Base-by-base conservation (phyloP, 2,329 filamentous ascomycete genomes). In the Aschersonia sp. region DNA sequence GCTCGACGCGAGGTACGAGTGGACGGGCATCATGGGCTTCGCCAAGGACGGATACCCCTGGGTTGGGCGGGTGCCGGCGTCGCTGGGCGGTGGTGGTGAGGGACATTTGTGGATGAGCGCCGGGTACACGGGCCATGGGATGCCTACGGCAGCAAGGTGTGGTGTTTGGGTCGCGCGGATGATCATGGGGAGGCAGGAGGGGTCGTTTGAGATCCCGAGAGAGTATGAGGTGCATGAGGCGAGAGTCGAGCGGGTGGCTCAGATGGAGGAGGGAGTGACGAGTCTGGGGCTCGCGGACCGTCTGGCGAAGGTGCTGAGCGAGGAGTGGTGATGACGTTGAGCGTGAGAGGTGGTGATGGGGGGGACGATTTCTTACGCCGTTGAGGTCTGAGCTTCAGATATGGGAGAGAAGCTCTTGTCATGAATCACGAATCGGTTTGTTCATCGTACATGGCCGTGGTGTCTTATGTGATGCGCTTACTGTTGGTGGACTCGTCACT, bases 21-120 rank as follows among this genome's bases (percentile, higher is more conserved):
- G 85, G 85, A 85, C 82, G 2, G 85, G 85, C 0, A 84, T 89
- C 54, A 89, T 89, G 85, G 85, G 82, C 0, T 89, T 79, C 61
- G 80, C 77, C 31, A 67, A 78, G 5, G 85, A 89, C 59, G 67
- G 73, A 0, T 62, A 73, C 46, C 84, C 85, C 0, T 89, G 81
- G 80, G 80, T 89, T 2, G 85, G 85, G 0, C 63, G 66, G 7
- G 75, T 89, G n/a, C 79, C 80, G 0, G 64, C 63, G 38, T 56
- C 60, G 5, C 53, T 74, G 30, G 64, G 74, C 4, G 77, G 72
- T 9, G 52, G 54, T 6, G 50, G 70, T 3, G 80, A 80, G 0
- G 7, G 43, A 9, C 47, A 49, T 31, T 53, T 86, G 47, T 87
- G 72, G 67, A 53, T 87, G 9, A 74, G 73, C 51, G 82, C 73